Conservation (phyloP, 2,329 filamentous ascomycete species). For the Aphanocladium album region DNA sequence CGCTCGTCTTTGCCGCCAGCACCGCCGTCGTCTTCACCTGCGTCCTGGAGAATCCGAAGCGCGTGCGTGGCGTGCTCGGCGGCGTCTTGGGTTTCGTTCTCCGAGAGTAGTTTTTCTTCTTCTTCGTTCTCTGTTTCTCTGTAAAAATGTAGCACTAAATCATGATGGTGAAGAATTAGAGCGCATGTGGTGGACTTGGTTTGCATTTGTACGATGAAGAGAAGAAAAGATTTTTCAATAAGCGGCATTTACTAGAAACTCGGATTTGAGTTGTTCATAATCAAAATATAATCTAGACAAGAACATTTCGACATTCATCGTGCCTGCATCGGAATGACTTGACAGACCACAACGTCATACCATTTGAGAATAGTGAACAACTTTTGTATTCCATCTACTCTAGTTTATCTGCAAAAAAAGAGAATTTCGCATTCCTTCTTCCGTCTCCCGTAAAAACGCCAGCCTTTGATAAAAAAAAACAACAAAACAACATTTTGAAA, state of each 20-base stretch:
- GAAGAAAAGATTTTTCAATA: too few relatives aligned
- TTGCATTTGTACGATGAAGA: too few relatives aligned
- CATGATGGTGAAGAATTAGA: too few relatives aligned
- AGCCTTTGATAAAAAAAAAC: slow-evolving; percentile 13
- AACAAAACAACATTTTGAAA: slow-evolving; percentile 3
- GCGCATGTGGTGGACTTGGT: too few relatives aligned
- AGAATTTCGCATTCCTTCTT: neutral
- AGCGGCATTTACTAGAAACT: too few relatives aligned
- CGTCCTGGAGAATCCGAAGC: slow-evolving; percentile 54
- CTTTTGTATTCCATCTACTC: neutral
- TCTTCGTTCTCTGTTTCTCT: too few relatives aligned
- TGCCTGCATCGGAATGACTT: too few relatives aligned
- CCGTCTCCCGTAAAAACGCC: slow-evolving; percentile 10
- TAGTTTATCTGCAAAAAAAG: neutral
- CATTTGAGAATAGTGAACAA: neutral
- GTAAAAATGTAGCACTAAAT: neutral
- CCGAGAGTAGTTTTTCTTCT: slow-evolving; percentile 20
- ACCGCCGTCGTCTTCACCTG: slow-evolving; percentile 66
- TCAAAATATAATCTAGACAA: too few relatives aligned
- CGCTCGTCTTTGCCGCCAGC: slow-evolving; percentile 59
- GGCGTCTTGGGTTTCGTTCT: slow-evolving; percentile 51
- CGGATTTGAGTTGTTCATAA: too few relatives aligned
- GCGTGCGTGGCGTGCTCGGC: slow-evolving; percentile 66
- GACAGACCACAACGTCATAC: too few relatives aligned
- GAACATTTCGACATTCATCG: too few relatives aligned